These are phyloP conservation scores for Talaromyces amestolkiae DNA, from an alignment of 2,329 filamentous ascomycete genomes.

Conservation along the genomic window DNA sequence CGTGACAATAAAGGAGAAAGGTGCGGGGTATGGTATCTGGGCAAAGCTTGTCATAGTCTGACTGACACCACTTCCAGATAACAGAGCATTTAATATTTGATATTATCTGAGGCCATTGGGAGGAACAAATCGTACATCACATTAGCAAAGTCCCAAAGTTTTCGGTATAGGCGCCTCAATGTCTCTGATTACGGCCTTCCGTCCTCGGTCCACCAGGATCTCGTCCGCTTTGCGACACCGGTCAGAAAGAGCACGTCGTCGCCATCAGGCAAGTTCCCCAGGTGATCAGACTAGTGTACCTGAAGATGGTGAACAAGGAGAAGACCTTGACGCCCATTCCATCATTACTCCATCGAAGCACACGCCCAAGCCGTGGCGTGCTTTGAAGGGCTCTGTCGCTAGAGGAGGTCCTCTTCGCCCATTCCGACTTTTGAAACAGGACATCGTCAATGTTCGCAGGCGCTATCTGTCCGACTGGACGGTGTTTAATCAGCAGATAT, in stretches of 20 bases:
- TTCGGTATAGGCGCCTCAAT: conserved; percentile 18
- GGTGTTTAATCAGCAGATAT: conserved; percentile 61
- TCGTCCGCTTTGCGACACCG: conserved; percentile 27
- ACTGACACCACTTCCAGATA: neutral
- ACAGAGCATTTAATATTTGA: neutral
- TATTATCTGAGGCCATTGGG: neutral
- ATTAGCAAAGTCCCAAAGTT: neutral
- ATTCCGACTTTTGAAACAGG: conserved; percentile 54
- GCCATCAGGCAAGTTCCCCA: conserved; percentile 19
- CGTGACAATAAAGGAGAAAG: neutral
- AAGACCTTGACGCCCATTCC: conserved; percentile 33
- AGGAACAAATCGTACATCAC: no score
- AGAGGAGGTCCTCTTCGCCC: conserved; percentile 49
- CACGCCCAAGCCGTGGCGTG: conserved; percentile 33
- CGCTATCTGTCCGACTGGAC: conserved; percentile 56
- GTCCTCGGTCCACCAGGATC: conserved; percentile 31
- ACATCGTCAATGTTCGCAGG: conserved; percentile 46
- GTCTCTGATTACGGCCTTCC: conserved; percentile 36
- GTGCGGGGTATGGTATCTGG: neutral
- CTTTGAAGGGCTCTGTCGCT: conserved; percentile 32
- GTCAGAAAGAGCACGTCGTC: conserved; percentile 22
- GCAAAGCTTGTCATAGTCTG: neutral
- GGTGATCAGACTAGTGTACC: conserved; percentile 10
- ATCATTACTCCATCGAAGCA: conserved; percentile 40
- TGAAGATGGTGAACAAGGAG: conserved; percentile 18